A percentile compares a stretch with the other conserved stretches of the same genome.
phyloP scores from a whole-genome alignment of 306 rosid genomes.

The Parietaria judaica region DNA sequence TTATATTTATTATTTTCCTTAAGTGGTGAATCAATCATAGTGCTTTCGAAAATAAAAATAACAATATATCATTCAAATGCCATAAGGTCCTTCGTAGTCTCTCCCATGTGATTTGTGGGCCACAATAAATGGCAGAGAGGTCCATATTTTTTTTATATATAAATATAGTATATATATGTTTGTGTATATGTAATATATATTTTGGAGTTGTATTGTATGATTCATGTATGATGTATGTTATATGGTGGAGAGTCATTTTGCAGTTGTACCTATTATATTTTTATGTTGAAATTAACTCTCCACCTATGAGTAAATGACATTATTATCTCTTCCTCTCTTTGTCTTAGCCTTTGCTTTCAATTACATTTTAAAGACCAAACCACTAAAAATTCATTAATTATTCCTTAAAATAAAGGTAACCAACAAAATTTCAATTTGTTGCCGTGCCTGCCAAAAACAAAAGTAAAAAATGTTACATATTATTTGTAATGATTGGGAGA shows the following conservation, averaged over 20 bases:
- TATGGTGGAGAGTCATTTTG: constrained; percentile 42
- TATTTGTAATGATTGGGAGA: constrained; percentile 3
- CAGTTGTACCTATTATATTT: constrained; percentile 31
- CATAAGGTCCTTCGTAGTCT: background rate
- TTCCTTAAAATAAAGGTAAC: background rate
- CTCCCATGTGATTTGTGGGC: constrained; percentile 54
- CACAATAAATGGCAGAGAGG: constrained; percentile 28
- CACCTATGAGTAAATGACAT: constrained; percentile 2
- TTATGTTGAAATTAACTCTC: constrained; percentile 20
- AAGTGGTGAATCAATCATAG: constrained; percentile 16
- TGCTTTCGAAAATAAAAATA: constrained; percentile 15
- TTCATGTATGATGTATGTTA: background rate
- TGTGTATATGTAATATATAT: too few relatives aligned
- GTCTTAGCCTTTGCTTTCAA: background rate
- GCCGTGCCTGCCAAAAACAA: background rate
- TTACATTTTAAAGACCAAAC: constrained; percentile 9
- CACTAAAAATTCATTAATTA: background rate
- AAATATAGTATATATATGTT: background rate
- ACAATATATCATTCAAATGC: constrained; percentile 17
- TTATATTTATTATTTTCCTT: background rate
- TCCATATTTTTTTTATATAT: background rate
- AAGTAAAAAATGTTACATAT: background rate
- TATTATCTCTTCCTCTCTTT: too few relatives aligned
- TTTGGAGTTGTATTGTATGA: background rate
- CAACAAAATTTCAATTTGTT: constrained; percentile 1